A percentile compares a stretch with the other conserved stretches of the same genome.
Evolutionary conservation across 2,329 filamentous ascomycete species (phyloP).

Genomic region (Alternaria arbusti): DNA sequence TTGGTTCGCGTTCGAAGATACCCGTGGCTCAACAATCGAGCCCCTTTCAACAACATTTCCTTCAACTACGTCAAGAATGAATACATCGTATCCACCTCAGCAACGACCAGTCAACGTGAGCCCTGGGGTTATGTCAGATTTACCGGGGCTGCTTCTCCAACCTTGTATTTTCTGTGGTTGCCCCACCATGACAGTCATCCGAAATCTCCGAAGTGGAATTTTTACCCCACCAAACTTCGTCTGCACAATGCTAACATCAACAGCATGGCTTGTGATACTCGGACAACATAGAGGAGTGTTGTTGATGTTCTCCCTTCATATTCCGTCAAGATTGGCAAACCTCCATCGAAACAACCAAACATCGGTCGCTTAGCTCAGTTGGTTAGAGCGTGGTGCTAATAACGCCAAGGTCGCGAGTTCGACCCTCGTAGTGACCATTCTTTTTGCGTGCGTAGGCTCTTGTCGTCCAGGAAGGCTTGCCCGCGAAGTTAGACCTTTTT

Average conservation of each 20-base stretch:
- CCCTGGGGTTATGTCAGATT: not conserved
- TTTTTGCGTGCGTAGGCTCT: constrained; percentile 3
- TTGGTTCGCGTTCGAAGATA: constrained; percentile 1
- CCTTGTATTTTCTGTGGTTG: not conserved
- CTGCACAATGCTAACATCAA: not conserved
- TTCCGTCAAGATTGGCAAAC: accelerated
- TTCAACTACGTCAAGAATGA: not conserved
- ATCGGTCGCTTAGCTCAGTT: constrained; percentile 24
- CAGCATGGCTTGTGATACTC: not conserved
- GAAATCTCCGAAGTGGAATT: constrained; percentile 1
- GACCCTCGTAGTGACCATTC: constrained; percentile 21
- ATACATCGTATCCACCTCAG: not conserved
- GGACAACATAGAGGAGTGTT: accelerated
- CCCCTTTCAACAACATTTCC: not conserved
- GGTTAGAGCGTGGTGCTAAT: constrained; percentile 26
- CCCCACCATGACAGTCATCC: constrained; percentile 2
- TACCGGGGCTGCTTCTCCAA: not conserved
- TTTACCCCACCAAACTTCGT: not conserved
- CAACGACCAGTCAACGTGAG: not conserved
- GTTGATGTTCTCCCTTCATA: accelerated
- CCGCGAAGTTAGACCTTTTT: not conserved
- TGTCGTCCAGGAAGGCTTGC: not conserved
- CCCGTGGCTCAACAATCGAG: constrained; percentile 1
- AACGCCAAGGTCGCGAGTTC: constrained; percentile 24
- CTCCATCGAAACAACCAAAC: constrained; percentile 6